Evolutionary conservation across 257 asterid species (phyloP).

Genomic region (Petunia secreta): DNA sequence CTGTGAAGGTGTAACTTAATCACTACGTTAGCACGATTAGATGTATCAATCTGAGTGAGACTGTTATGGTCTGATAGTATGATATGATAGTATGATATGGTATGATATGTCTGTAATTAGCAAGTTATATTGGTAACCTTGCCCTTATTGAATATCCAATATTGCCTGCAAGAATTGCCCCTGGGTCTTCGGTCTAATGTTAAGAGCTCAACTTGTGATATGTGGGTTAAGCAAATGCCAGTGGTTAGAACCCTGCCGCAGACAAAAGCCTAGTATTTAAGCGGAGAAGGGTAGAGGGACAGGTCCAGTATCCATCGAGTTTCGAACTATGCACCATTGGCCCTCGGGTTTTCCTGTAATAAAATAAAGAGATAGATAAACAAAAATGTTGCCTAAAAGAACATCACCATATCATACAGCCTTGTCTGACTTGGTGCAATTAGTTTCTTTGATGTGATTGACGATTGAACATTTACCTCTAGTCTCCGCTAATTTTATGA

Average conservation of each 20-base stretch:
- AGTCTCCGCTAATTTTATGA: neutral
- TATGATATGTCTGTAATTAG: neutral
- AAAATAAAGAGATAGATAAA: too few species aligned
- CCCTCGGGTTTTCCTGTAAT: too few species aligned
- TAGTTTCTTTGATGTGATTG: conserved; percentile 4
- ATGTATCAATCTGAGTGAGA: neutral
- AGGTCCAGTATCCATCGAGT: too few species aligned
- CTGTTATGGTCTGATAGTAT: neutral
- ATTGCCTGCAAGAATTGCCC: too few species aligned
- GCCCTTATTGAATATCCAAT: neutral
- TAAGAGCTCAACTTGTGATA: too few species aligned
- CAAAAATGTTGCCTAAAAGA: too few species aligned
- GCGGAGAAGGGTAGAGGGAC: too few species aligned
- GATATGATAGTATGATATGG: neutral
- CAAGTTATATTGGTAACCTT: neutral
- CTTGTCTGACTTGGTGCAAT: neutral
- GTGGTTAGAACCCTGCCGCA: too few species aligned
- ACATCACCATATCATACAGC: neutral
- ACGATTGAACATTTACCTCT: neutral
- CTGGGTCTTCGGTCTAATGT: too few species aligned
- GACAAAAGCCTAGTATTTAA: too few species aligned
- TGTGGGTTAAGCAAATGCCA: too few species aligned
- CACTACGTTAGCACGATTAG: neutral
- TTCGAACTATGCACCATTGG: too few species aligned
- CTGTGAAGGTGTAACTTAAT: neutral